These are phyloP conservation scores for Globisporangium paroecandrum DNA, from an alignment of 352 stramenopile genomes.

Conservation along the genomic window DNA sequence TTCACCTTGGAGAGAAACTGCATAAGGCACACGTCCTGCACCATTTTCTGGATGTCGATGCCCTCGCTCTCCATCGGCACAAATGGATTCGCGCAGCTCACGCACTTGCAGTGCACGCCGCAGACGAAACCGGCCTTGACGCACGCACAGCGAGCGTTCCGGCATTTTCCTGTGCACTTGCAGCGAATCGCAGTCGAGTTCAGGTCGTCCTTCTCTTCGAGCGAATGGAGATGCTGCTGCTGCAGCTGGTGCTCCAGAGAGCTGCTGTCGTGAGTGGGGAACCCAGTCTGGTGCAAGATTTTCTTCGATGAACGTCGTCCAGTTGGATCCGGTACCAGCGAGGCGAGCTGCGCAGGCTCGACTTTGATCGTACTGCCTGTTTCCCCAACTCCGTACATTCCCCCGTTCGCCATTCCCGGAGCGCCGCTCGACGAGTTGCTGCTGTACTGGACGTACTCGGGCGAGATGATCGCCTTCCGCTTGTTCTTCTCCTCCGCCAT, in stretches of 20 bases:
- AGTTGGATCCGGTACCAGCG: constrained; percentile 50
- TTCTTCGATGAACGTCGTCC: constrained; percentile 69
- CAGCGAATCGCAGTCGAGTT: constrained; percentile 36
- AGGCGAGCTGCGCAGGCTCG: constrained; percentile 36
- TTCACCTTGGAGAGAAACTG: constrained; percentile 82
- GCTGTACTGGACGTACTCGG: constrained; percentile 79
- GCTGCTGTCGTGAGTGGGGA: background rate
- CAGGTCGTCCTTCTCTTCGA: constrained; percentile 32
- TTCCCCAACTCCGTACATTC: constrained; percentile 13
- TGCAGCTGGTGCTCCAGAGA: constrained; percentile 5
- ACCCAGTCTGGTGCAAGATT: constrained; percentile 44
- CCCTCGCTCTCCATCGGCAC: constrained; percentile 65
- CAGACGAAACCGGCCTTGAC: constrained; percentile 82
- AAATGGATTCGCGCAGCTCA: constrained; percentile 77
- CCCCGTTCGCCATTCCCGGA: background rate
- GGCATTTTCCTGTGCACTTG: constrained; percentile 82
- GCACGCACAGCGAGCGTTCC: constrained; percentile 76
- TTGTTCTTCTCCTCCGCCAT: constrained; percentile 76
- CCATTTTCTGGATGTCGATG: constrained; percentile 68
- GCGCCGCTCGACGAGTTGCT: constrained; percentile 13
- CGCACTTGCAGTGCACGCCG: constrained; percentile 73
- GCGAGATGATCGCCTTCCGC: constrained; percentile 76
- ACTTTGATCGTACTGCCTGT: constrained; percentile 13
- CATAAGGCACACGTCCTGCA: constrained; percentile 74
- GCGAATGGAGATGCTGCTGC: constrained; percentile 10